Evolutionary conservation across 2,329 filamentous ascomycete species (phyloP).

Genomic region (Verticillium nubilum): DNA sequence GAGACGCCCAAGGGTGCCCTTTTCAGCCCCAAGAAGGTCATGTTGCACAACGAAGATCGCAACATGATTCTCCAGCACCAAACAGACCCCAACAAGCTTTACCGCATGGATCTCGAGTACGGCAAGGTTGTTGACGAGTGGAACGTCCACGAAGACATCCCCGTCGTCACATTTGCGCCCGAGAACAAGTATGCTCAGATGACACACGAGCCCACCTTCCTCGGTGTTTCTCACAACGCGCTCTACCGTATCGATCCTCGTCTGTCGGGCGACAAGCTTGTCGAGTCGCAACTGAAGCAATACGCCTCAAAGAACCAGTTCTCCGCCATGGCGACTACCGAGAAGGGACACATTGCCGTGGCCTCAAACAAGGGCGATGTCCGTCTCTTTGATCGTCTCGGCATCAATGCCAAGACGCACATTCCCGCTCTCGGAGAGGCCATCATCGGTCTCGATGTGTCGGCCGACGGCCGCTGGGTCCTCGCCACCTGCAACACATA

Average conservation of each 20-base stretch:
- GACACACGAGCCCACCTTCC: constrained; percentile 90
- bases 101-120: constrained; percentile 96
- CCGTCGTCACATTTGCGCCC: constrained; percentile 84
- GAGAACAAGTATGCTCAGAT: constrained; percentile 98
- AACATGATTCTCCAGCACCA: constrained; percentile 86
- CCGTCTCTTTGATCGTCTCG: constrained; percentile 90
- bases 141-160: constrained; percentile 96
- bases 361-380: constrained; percentile 98
- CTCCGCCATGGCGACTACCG: constrained; percentile 87
- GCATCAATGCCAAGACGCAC: constrained; percentile 95
- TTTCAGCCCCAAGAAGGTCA: constrained; percentile 94
- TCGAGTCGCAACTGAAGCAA: constrained; percentile 89
- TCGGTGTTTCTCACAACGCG: constrained; percentile 88
- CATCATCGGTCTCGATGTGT: constrained; percentile 92
- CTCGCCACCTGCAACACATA: constrained; percentile 93
- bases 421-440: constrained; percentile 92
- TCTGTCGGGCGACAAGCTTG: constrained; percentile 83
- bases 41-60: constrained; percentile 86
- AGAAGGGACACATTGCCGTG: constrained; percentile 94
- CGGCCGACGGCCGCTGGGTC: constrained; percentile 92
- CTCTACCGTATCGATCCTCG: constrained; percentile 93
- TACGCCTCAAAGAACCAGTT: constrained; percentile 98
- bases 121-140: constrained; percentile 98
- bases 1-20: constrained; percentile 80
- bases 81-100: constrained; percentile 81